Evolutionary conservation across 768 basidiomycete genomes (phyloP).

Genomic region (Coprinopsis sp.): DNA sequence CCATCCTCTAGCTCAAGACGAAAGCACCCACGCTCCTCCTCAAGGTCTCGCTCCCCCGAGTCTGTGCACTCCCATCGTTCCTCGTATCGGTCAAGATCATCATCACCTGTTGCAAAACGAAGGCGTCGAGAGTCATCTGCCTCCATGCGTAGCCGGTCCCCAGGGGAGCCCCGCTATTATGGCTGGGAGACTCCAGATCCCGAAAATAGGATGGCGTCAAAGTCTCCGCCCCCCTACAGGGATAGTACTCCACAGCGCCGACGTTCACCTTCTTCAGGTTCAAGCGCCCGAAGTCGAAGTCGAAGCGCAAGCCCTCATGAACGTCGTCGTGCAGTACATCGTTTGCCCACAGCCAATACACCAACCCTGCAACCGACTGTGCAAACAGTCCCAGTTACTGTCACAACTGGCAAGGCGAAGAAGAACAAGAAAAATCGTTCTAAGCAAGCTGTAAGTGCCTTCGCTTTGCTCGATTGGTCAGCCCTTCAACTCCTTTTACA

Average conservation of each 20-base stretch:
- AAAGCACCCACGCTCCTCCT: constrained; percentile 50
- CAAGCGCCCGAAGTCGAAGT: constrained; percentile 58
- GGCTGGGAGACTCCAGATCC: constrained; percentile 25
- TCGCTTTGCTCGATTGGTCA: neutral
- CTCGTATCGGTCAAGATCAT: constrained; percentile 55
- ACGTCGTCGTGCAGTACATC: constrained; percentile 54
- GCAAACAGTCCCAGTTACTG: constrained; percentile 22
- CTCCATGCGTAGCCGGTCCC: constrained; percentile 45
- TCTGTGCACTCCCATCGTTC: constrained; percentile 64
- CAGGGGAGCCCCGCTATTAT: constrained; percentile 40
- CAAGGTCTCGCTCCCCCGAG: constrained; percentile 57
- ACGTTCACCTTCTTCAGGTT: constrained; percentile 46
- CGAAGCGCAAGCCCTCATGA: constrained; percentile 51
- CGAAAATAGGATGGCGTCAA: constrained; percentile 22
- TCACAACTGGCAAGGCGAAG: constrained; percentile 18
- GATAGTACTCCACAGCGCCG: constrained; percentile 30
- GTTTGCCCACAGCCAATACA: constrained; percentile 48
- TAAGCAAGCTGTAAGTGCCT: constrained; percentile 2
- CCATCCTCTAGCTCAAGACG: constrained; percentile 27
- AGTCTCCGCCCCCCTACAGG: constrained; percentile 42
- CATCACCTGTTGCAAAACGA: constrained; percentile 55
- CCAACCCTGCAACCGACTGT: constrained; percentile 1
- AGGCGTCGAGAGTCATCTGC: constrained; percentile 47
- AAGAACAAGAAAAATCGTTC: constrained; percentile 12
- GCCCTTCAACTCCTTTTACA: constrained; percentile 11